These are phyloP conservation scores for Sclerotinia subarctica DNA, from an alignment of 2,329 filamentous ascomycete species.

Conservation along the genomic window DNA sequence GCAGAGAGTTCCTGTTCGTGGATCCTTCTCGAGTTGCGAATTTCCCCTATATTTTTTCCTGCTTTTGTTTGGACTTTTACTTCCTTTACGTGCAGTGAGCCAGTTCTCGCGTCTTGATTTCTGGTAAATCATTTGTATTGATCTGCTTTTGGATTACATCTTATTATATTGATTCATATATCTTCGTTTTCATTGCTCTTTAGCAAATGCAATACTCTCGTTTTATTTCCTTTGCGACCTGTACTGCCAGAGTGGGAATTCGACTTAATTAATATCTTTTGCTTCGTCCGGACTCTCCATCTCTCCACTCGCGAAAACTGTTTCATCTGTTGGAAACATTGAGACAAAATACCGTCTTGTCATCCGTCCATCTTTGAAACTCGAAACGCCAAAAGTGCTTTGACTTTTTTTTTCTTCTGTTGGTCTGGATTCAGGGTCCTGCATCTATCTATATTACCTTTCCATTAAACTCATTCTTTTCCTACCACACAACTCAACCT, in stretches of 20 bases:
- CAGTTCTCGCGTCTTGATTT: not conserved
- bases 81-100: not conserved
- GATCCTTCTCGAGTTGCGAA: not conserved
- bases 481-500: not conserved
- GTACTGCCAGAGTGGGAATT: not conserved
- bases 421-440: not conserved
- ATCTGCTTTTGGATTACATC: not conserved
- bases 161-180: conserved; percentile 1
- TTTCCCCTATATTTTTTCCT: not conserved
- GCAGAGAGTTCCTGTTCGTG: not conserved
- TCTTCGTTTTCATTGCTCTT: not conserved
- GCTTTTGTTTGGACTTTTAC: not conserved
- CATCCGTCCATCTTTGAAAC: not conserved
- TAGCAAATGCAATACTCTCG: not conserved
- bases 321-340: not conserved
- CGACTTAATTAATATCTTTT: not conserved
- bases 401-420: not conserved
- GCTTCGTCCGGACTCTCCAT: too few species aligned
- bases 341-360: not conserved
- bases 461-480: not conserved
- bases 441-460: not conserved
- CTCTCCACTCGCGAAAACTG: not conserved
- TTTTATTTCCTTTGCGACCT: not conserved
- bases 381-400: conserved; percentile 5
- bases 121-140: conserved; percentile 5